Evolutionary conservation across 2,329 filamentous ascomycete species (phyloP), one percentile per base, ranked within the genome.

Genomic region (Dactylella cylindrospora): DNA sequence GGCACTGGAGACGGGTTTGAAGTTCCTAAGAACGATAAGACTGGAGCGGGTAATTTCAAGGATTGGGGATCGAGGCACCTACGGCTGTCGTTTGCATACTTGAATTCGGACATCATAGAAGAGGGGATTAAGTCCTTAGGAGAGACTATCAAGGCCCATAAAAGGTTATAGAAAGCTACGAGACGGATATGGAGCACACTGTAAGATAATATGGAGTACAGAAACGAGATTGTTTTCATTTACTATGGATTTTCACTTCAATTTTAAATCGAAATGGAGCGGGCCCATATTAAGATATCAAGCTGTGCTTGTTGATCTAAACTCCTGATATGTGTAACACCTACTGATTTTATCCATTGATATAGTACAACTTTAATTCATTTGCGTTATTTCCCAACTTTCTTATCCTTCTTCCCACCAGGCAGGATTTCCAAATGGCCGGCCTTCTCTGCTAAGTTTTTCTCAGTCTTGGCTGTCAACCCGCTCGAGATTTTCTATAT

Each of bases 401-500:
- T 74, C 67, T 72, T 76, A 61, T 80, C 77, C 72, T 80, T 84
- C 78, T 85, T 86, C 9, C 83, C 84, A 2, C 83, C 83, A 54
- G 77, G 77, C 69, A 88, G 71, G 69, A 88, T 70, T 72, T 88
- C 84, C 69, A 88, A 69, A 76, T 88, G 84, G 10, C 84, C 85
- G 3, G 84, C 84, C 68, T 81, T 81, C 64, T 81, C 76, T 9
- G 84, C 84, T 7, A 88, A 76, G 65, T 77, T 79, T 62, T 79
- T 79, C 70, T 88, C 85, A n/a, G 84, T 88, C 73, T 81, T 77
- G 0, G 78, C 79, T 2, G 79, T 79, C 32, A 88, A 72, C 0
- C 83, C 83, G 0, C 80, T 75, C 0, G 81, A 78, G 64, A 81
- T 76, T 78, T 85, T 85, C 79, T 79, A 51, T 53, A 15, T 25